phyloP scores from a whole-genome alignment of 352 stramenopile genomes.

The Globisporangium recalcitrans region DNA sequence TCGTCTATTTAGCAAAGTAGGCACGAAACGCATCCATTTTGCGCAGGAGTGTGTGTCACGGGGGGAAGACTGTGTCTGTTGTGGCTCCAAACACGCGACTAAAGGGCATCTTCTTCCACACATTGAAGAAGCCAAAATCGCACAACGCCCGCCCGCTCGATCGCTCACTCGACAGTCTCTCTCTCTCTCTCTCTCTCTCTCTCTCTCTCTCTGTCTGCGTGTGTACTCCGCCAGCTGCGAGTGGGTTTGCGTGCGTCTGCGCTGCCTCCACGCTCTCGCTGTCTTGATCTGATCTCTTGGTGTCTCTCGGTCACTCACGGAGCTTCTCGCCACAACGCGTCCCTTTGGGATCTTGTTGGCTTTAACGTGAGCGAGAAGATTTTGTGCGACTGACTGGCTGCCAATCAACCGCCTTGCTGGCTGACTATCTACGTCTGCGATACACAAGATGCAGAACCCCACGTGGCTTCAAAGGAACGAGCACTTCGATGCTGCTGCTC shows the following conservation, averaged over 20 bases:
- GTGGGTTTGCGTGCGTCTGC: neutral
- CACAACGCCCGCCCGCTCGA: neutral
- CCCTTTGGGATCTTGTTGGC: slow-evolving; percentile 8
- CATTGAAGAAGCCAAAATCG: slow-evolving; percentile 9
- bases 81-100: neutral
- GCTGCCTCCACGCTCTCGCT: neutral
- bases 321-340: slow-evolving; percentile 1
- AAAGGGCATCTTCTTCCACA: slow-evolving; percentile 10
- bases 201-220: neutral
- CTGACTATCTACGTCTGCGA: neutral
- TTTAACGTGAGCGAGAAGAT: neutral
- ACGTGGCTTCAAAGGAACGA: neutral
- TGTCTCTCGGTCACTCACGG: neutral
- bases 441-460: slow-evolving; percentile 6
- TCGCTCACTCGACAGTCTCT: neutral
- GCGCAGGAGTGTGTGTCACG: neutral
- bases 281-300: no score
- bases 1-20: neutral
- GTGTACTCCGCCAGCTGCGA: neutral
- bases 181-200: neutral
- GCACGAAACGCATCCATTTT: slow-evolving; percentile 5
- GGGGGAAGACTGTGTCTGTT: neutral
- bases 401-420: neutral
- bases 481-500: neutral
- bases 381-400: no score